These are phyloP conservation scores for Phoma sp. DNA, from an alignment of 2,329 filamentous ascomycete species.

Conservation along the genomic window DNA sequence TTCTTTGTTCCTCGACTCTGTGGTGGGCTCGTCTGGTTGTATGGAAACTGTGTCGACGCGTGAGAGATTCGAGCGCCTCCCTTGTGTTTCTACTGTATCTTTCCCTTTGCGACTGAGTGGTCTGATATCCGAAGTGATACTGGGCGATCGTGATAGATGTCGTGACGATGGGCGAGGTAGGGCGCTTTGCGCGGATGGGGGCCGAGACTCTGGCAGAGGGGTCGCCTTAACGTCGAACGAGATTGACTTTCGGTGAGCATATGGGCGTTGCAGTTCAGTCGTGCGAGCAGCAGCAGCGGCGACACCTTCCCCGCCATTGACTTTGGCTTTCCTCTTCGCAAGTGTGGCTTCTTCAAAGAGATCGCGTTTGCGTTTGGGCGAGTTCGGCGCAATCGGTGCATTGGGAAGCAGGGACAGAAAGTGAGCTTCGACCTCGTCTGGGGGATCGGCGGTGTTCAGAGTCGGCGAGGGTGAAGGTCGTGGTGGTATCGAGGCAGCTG, in stretches of 20 bases:
- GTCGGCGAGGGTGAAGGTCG: slow-evolving; percentile 12
- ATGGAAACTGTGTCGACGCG: slow-evolving; percentile 42
- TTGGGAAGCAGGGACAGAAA: slow-evolving; percentile 41
- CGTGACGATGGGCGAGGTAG: slow-evolving; percentile 33
- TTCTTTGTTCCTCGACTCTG: slow-evolving; percentile 57
- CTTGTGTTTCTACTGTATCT: slow-evolving; percentile 31
- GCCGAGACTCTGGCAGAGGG: slow-evolving; percentile 31
- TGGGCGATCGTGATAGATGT: slow-evolving; percentile 41
- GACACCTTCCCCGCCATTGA: slow-evolving; percentile 52
- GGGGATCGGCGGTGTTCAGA: neutral
- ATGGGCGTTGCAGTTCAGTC: slow-evolving; percentile 32
- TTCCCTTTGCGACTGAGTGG: slow-evolving; percentile 44
- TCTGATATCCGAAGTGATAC: slow-evolving; percentile 40
- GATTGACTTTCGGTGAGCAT: slow-evolving; percentile 42
- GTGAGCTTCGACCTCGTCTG: slow-evolving; percentile 33
- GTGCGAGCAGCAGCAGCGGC: slow-evolving; percentile 50
- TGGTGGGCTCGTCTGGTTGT: slow-evolving; percentile 41
- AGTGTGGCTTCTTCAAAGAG: slow-evolving; percentile 57
- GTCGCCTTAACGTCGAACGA: slow-evolving; percentile 37
- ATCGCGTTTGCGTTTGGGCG: slow-evolving; percentile 52
- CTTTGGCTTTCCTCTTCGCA: slow-evolving; percentile 50
- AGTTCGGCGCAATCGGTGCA: slow-evolving; percentile 27
- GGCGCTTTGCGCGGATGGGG: slow-evolving; percentile 31
- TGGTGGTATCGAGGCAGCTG: slow-evolving; percentile 4
- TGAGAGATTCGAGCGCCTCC: slow-evolving; percentile 42